Conservation (phyloP, 148 eudicot genomes). For the Diospyros kaki region DNA sequence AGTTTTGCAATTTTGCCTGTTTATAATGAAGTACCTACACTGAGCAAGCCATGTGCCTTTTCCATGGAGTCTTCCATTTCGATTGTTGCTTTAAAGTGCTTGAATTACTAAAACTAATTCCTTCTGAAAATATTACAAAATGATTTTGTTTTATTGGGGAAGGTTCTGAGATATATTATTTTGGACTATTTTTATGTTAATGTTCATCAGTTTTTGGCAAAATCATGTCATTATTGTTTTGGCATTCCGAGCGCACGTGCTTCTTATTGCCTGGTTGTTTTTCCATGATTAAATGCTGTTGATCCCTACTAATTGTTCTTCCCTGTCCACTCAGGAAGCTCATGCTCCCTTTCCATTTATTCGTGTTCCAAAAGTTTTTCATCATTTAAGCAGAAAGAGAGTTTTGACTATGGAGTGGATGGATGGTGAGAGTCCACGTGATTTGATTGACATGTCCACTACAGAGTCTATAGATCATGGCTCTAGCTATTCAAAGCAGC, state of each 20-base stretch:
- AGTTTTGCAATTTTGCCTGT: background rate
- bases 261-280: background rate
- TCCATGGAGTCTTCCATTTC: background rate
- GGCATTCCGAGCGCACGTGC: background rate
- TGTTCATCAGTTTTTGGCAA: conserved; percentile 1
- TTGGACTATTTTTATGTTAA: background rate
- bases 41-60: background rate
- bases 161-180: background rate
- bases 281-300: background rate
- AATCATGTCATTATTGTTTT: background rate
- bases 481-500: conserved; percentile 40
- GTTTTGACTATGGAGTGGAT: conserved; percentile 97
- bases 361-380: conserved; percentile 70
- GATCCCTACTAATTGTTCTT: conserved; percentile 12
- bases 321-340: conserved; percentile 57
- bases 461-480: conserved; percentile 26
- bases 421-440: conserved; percentile 83
- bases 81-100: background rate
- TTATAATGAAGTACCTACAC: background rate
- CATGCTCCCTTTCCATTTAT: conserved; percentile 79
- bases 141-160: background rate
- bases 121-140: background rate
- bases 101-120: background rate
- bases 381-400: conserved; percentile 59
- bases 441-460: conserved; percentile 53